Evolutionary conservation across 2,329 filamentous ascomycete species (phyloP), one percentile per base, ranked within the genome.

Genomic region (Penicillium sp.): DNA sequence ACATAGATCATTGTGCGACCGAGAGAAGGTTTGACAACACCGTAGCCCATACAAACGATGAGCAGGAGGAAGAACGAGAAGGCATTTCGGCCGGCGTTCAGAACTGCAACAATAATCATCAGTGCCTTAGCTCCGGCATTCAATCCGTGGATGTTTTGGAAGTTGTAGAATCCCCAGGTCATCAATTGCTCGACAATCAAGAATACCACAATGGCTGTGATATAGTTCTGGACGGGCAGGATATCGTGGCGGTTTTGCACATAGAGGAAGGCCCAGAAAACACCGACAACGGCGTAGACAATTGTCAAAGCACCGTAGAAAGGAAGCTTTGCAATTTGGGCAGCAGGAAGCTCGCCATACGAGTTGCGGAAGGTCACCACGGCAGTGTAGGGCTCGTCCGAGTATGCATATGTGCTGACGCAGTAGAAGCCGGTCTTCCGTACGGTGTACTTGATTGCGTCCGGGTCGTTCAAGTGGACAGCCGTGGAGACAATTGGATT

Each of bases 21-120:
- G 5, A 99, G 84, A 2, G 89, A 91, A 2, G 89, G 90, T 78
- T 98, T 98, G 64, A 99, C 96, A 24, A 99, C 96, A 66, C 95
- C 95, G 68, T 99, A 99, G 31, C 95, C 95, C 95, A 99, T 99
- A 75, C 95, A 99, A 31, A 99, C 95, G 65, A 99, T 98, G 52
- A 99, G 86, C 9, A 99, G 84, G 49, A 99, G 81, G 81, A 99
- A 99, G 81, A 99, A 99, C 0, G 93, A 97, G 74, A 99, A 98
- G 0, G 93, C 97, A 76, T 98, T 99, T 62, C 95, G 86, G 55
- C 88, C 93, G 5, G 95, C 95, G 71, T 96, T 98, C 45, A 99
- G 82, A 24, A 98, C 83, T 37, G 92, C 92, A n/a, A 97, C 93
- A 24, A 97, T 79, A 19, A 97, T 86, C 77, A 99, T 89, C 55